Percentiles rank a stretch among this genome's conserved stretches.
phyloP scores from a whole-genome alignment of 352 stramenopile genomes.

The Aphanomyces stellatus region DNA sequence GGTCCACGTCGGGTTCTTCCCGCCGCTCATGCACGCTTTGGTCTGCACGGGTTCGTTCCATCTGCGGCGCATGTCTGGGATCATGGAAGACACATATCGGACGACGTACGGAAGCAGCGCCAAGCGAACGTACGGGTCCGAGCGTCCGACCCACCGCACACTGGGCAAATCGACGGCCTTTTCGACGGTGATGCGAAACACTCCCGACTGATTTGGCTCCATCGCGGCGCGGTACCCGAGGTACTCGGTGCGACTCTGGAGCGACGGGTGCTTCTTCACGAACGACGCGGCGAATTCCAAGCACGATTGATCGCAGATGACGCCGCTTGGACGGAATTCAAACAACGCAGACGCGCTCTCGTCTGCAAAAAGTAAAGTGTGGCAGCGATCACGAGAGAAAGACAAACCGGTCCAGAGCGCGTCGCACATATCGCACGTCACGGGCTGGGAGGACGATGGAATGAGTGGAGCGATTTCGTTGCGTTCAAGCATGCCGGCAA shows the following conservation, averaged over 20 bases:
- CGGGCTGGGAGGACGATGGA: not conserved
- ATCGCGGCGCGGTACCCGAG: not conserved
- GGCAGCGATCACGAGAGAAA: not conserved
- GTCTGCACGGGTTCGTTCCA: constrained; percentile 83
- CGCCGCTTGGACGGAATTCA: constrained; percentile 12
- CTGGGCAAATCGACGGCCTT: constrained; percentile 19
- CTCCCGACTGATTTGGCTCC: constrained; percentile 9
- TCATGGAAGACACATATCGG: not conserved
- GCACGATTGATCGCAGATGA: constrained; percentile 16
- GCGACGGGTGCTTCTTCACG: not conserved
- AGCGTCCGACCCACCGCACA: constrained; percentile 17
- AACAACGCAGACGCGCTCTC: constrained; percentile 15
- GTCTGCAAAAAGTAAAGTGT: not conserved
- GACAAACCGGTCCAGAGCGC: constrained; percentile 18
- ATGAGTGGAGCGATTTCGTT: constrained; percentile 13
- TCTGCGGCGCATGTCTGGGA: not conserved
- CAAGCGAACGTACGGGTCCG: constrained; percentile 17
- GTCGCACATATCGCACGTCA: constrained; percentile 16
- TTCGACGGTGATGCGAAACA: constrained; percentile 11
- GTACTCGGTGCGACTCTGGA: constrained; percentile 9
- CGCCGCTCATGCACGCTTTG: constrained; percentile 60
- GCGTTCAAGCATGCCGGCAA: constrained; percentile 15
- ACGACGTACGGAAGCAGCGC: constrained; percentile 11
- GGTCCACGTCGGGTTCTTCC: constrained; percentile 64
- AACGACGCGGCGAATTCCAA: constrained; percentile 11